Base-by-base conservation (phyloP, 305 asterid genomes). In the Andrographis paniculata region DNA sequence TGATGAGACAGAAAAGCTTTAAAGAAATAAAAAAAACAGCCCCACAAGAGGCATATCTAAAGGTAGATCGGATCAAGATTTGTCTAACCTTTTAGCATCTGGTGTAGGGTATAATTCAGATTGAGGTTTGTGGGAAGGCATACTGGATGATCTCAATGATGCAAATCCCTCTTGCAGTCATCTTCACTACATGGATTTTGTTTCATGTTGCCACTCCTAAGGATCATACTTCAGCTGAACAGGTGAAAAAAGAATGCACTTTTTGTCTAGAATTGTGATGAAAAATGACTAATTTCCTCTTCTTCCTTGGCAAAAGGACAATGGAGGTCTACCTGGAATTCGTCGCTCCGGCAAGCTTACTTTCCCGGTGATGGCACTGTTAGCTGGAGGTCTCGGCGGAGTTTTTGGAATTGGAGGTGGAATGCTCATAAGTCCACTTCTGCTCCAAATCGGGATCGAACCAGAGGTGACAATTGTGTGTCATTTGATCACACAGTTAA, bases 351-450 rank as follows among this genome's bases (percentile, higher is more conserved):
- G 53, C 38, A 64, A 61, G 60, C 39, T 74, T 28, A 14, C 67
- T 2, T 85, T 81, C 67, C 93, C 95, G 1, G 5, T 59, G 45
- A 76, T 76, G 93, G 82, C 93, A 35, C 65, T 85, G 9, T 48
- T 81, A 50, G 94, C 87, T 0, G 95, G 95, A 61, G 59, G 53
- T 49, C 56, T 82, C 11, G 95, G 95, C n/a, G 92, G 95, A 13
- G 49, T 77, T 44, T 85, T 82, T 36, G 94, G 95, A 41, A 71
- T 82, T 42, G 95, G 95, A 40, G 95, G 94, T n/a, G 95, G 94
- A 19, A 81, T 85, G 91, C 75, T 85, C 18, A 75, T 69, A 41
- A 71, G 84, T 56, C 94, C 95, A 20, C 62, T 79, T 48, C 77
- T 86, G 55, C 78, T 84, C 42, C 89, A 80, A 64, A 50, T 81